A percentile compares a stretch with the other conserved stretches of the same genome.
Evolutionary conservation across 352 stramenopile genomes (phyloP).

Genomic region (Pythium myriotylum): DNA sequence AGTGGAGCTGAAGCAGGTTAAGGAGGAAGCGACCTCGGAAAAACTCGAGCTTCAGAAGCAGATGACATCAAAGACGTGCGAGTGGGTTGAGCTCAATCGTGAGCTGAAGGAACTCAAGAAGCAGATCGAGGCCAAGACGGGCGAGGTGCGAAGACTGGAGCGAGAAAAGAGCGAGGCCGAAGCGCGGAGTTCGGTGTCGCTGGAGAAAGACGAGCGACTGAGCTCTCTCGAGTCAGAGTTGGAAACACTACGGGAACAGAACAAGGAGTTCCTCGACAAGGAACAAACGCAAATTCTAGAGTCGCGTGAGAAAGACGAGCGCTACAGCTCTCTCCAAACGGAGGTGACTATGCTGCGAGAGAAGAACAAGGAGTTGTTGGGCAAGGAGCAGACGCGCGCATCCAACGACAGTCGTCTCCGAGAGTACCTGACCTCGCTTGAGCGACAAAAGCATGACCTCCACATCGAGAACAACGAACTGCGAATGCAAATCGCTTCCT

Average conservation of each 20-base stretch:
- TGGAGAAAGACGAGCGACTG: slow-evolving; percentile 5
- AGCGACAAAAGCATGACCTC: slow-evolving; percentile 1
- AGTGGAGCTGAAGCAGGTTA: slow-evolving; percentile 4
- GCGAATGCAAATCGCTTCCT: not conserved
- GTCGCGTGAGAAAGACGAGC: slow-evolving; percentile 6
- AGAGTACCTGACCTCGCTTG: not conserved
- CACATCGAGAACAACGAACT: slow-evolving; percentile 2
- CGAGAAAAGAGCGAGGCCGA: not conserved
- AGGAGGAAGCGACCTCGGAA: slow-evolving; percentile 3
- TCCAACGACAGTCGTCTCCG: not conserved
- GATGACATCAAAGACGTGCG: slow-evolving; percentile 18
- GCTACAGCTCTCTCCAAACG: not conserved
- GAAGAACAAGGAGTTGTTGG: not conserved
- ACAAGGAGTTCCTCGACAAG: slow-evolving; percentile 14
- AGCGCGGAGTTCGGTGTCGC: slow-evolving; percentile 4
- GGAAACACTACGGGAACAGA: slow-evolving; percentile 2
- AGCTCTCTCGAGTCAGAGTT: slow-evolving; percentile 4
- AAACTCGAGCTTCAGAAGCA: slow-evolving; percentile 26
- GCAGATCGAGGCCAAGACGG: slow-evolving; percentile 6
- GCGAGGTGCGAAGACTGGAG: not conserved
- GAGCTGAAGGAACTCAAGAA: slow-evolving; percentile 17
- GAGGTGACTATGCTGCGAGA: slow-evolving; percentile 5
- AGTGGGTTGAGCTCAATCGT: slow-evolving; percentile 19
- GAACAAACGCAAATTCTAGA: not conserved
- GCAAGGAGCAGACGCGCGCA: not conserved